A percentile compares a stretch with the other conserved stretches of the same genome.
phyloP scores from a whole-genome alignment of 73 alveolate genomes.

The Paramecium sexaurelia region DNA sequence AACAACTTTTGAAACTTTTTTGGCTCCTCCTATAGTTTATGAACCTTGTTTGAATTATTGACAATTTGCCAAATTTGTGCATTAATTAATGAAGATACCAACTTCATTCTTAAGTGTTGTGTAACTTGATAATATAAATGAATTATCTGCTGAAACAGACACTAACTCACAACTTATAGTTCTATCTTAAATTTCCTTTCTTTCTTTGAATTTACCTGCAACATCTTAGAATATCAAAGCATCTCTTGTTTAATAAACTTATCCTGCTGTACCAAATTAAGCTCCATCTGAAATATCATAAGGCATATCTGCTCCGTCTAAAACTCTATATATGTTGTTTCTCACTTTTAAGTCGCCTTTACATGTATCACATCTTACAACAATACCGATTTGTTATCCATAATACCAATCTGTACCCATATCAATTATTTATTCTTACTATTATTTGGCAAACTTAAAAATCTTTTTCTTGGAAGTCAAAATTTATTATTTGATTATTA shows the following conservation, averaged over 20 bases:
- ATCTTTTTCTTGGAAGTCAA: not conserved
- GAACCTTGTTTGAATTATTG: not conserved
- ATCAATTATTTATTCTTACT: not conserved
- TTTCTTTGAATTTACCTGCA: not conserved
- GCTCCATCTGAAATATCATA: constrained; percentile 31
- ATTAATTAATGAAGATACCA: constrained; percentile 24
- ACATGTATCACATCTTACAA: not conserved
- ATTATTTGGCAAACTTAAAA: not conserved
- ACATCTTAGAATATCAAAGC: not conserved
- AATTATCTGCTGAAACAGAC: not conserved
- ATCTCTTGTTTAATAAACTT: not conserved
- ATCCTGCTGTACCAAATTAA: not conserved
- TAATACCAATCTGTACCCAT: constrained; percentile 55
- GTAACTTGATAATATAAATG: not conserved
- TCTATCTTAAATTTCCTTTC: not conserved
- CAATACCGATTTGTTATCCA: not conserved
- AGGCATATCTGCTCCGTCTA: not conserved
- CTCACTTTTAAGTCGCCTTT: not conserved
- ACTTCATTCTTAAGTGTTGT: not conserved
- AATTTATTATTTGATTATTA: not conserved
- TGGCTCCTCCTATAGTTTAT: not conserved
- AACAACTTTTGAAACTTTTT: not conserved
- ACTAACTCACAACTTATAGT: not conserved
- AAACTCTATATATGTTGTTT: not conserved
- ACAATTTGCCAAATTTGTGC: not conserved